Conservation (phyloP, 257 asterid species). For the Rehmannia glutinosa region DNA sequence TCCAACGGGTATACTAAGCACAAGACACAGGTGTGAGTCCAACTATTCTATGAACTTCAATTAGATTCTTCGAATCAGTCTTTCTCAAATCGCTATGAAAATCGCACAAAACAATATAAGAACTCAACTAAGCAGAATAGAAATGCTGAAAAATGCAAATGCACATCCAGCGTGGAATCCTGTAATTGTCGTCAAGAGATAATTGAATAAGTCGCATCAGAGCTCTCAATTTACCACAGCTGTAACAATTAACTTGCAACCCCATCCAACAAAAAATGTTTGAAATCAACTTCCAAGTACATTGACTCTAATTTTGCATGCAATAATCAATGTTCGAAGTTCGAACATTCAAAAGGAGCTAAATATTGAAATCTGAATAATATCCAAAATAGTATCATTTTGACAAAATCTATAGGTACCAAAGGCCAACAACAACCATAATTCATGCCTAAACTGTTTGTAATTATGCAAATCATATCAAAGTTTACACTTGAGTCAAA, state of each 20-base stretch:
- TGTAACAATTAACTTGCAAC: too few relatives aligned
- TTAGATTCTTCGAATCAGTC: too few relatives aligned
- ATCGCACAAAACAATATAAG: too few relatives aligned
- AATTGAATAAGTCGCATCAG: too few relatives aligned
- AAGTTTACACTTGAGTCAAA: not conserved
- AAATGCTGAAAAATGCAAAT: not conserved
- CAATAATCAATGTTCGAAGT: too few relatives aligned
- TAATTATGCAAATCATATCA: not conserved
- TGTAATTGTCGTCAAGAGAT: not conserved
- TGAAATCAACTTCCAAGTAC: not conserved
- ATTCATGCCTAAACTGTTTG: not conserved
- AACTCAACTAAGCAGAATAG: not conserved
- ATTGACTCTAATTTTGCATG: not conserved
- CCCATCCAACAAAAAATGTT: not conserved
- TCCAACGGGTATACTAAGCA: too few relatives aligned
- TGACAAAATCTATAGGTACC: not conserved
- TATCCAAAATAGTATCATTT: not conserved
- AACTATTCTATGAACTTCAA: too few relatives aligned
- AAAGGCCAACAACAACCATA: not conserved
- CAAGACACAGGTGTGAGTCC: too few relatives aligned
- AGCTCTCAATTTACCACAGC: too few relatives aligned
- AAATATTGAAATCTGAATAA: not conserved
- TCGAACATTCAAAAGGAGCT: not conserved
- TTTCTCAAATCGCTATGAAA: too few relatives aligned
- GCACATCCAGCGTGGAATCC: not conserved